Evolutionary conservation across 2,329 filamentous ascomycete species (phyloP), one percentile per base, ranked within the genome.

Genomic region (Ophiostoma triangulosporum): DNA sequence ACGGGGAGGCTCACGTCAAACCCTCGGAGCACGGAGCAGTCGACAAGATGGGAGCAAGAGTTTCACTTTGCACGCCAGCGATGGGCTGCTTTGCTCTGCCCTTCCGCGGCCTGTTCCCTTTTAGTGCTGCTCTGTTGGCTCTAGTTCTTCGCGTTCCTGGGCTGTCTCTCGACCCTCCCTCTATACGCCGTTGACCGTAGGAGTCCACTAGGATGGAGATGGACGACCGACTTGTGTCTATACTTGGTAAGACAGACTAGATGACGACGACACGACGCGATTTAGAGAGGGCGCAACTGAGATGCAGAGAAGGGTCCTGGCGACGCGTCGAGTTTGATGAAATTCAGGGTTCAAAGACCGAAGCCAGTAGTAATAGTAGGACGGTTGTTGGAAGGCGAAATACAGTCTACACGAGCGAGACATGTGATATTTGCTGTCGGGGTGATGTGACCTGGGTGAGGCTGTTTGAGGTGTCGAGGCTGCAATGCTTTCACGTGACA

Each of bases 301-400:
- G 43, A 46, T 46, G 43, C 29, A n/a, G 26, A 46, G 43, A 29
- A 27, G 24, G 43, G 29, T 46, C 43, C 43, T 46, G 43, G 43
- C 43, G 43, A 46, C 43, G 43, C 43, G 43, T 46, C 43, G 36
- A n/a, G n/a, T n/a, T n/a, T n/a, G n/a, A n/a, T n/a, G n/a, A n/a
- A n/a, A n/a, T n/a, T n/a, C n/a, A n/a, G n/a, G n/a, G n/a, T n/a
- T n/a, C n/a, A n/a, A n/a, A n/a, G n/a, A n/a, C n/a, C n/a, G n/a
- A n/a, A n/a, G n/a, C n/a, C n/a, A n/a, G n/a, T n/a, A n/a, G n/a
- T n/a, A n/a, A n/a, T n/a, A n/a, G n/a, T n/a, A n/a, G n/a, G n/a
- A n/a, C n/a, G 35, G 20, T 38, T 38, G 35, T 38, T 38, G 35
- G 35, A 14, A 17, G 35, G 9, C 17, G 35, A 38, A 38, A 17